These are phyloP conservation scores for Singerocomus inundabilis DNA, from an alignment of 1,284 basidiomycete species.

Conservation along the genomic window DNA sequence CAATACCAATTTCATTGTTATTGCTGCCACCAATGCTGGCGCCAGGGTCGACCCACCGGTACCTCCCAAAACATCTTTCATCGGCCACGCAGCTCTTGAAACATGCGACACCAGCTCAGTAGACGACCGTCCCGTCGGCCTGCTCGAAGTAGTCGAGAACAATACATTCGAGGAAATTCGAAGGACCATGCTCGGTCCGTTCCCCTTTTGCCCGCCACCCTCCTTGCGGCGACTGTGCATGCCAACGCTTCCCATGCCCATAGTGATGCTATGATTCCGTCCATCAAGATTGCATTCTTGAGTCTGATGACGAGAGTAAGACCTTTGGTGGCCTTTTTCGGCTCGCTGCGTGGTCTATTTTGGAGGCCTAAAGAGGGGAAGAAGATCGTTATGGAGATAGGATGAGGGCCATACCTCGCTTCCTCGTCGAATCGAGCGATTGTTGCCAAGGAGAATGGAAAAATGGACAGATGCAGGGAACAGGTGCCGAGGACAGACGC, in stretches of 20 bases:
- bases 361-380: conserved; percentile 14
- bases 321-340: no score
- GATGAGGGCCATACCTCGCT: conserved; percentile 7
- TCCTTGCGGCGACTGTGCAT: background rate
- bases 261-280: background rate
- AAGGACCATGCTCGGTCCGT: conserved; percentile 9
- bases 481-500: conserved; percentile 34
- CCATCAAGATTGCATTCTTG: no score
- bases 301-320: no score
- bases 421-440: background rate
- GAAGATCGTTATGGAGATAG: conserved; percentile 8
- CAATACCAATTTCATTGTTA: background rate
- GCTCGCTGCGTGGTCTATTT: no score
- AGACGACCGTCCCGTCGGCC: conserved; percentile 33
- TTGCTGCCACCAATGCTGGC: background rate
- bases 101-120: conserved; percentile 31
- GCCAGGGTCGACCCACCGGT: background rate
- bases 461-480: background rate
- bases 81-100: background rate
- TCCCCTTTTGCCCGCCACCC: background rate
- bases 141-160: conserved; percentile 58
- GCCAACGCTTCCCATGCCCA: conserved; percentile 9
- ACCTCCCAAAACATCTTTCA: conserved; percentile 1
- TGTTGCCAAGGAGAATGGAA: background rate
- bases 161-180: conserved; percentile 43